Percentiles rank a stretch among this genome's conserved stretches.
These are phyloP conservation scores for Naganishia kalamii DNA, from an alignment of 768 basidiomycete species.

Conservation along the genomic window DNA sequence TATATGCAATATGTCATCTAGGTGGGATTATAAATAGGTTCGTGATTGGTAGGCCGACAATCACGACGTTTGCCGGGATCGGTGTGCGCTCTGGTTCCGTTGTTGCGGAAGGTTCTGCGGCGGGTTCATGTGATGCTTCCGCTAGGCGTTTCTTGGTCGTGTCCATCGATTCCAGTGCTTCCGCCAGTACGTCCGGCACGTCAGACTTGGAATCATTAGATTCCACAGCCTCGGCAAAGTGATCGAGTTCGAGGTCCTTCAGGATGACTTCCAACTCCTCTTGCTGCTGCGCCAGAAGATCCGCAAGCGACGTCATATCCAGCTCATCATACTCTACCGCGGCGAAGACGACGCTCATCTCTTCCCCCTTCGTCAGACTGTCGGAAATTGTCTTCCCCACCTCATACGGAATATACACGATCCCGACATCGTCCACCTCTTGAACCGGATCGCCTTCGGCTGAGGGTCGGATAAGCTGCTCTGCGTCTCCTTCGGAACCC, in stretches of 20 bases:
- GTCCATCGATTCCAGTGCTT: background rate
- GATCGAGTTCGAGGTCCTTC: background rate
- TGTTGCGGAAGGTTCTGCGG: background rate
- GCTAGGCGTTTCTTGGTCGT: background rate
- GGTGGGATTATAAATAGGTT: background rate
- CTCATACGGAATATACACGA: conserved; percentile 29
- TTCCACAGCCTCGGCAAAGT: background rate
- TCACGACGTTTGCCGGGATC: background rate
- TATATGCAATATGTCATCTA: background rate
- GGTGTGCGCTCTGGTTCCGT: background rate
- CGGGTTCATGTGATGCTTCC: no score
- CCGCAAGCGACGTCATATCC: background rate
- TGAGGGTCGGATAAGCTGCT: conserved; percentile 34
- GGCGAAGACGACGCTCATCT: background rate
- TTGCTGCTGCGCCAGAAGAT: background rate
- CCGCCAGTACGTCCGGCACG: background rate
- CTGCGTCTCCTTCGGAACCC: conserved; percentile 24
- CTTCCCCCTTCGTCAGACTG: background rate
- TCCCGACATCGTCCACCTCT: conserved; percentile 27
- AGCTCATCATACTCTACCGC: background rate
- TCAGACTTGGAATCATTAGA: background rate
- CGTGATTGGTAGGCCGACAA: background rate
- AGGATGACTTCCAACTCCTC: conserved; percentile 8
- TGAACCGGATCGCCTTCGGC: conserved; percentile 26
- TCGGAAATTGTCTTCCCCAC: background rate